These are phyloP conservation scores for Nakaseomyces uthaithaninus DNA, from an alignment of 1,139 yeast species.

Conservation along the genomic window DNA sequence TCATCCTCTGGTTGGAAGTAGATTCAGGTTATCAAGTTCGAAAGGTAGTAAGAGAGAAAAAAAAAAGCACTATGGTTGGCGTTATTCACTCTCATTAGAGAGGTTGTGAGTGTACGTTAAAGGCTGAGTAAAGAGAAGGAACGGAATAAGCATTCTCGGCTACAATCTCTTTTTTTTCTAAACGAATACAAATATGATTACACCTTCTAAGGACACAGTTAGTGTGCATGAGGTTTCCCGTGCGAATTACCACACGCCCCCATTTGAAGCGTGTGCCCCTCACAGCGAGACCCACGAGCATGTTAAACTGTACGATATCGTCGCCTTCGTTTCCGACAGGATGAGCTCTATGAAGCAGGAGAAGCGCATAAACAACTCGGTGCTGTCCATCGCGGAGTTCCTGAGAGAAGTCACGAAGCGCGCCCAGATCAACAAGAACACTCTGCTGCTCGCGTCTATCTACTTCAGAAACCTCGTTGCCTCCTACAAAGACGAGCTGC, in stretches of 20 bases:
- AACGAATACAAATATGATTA: not conserved
- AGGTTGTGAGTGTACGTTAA: too few species aligned
- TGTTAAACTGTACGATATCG: not conserved
- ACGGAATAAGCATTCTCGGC: too few species aligned
- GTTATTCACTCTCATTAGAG: too few species aligned
- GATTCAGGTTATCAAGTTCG: too few species aligned
- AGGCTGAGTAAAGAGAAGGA: too few species aligned
- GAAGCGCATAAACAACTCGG: slow-evolving; percentile 10
- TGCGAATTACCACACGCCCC: slow-evolving; percentile 23
- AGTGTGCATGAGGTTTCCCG: slow-evolving; percentile 6
- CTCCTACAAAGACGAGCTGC: slow-evolving; percentile 12
- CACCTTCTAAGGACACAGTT: not conserved
- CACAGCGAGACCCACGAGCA: not conserved
- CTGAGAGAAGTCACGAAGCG: slow-evolving; percentile 25
- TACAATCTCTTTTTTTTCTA: too few species aligned
- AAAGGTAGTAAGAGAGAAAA: too few species aligned
- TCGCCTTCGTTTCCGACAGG: slow-evolving; percentile 6
- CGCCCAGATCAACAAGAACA: slow-evolving; percentile 24
- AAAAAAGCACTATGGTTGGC: too few species aligned
- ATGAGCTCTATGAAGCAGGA: slow-evolving; percentile 7
- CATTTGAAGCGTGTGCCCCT: slow-evolving; percentile 13
- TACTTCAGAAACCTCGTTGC: slow-evolving; percentile 23
- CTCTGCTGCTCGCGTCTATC: slow-evolving; percentile 20
- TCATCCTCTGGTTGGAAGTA: too few species aligned
- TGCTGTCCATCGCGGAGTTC: slow-evolving; percentile 16